These are phyloP conservation scores for Trichophyton mentagrophytes DNA, from an alignment of 2,329 filamentous ascomycete species.

Conservation along the genomic window DNA sequence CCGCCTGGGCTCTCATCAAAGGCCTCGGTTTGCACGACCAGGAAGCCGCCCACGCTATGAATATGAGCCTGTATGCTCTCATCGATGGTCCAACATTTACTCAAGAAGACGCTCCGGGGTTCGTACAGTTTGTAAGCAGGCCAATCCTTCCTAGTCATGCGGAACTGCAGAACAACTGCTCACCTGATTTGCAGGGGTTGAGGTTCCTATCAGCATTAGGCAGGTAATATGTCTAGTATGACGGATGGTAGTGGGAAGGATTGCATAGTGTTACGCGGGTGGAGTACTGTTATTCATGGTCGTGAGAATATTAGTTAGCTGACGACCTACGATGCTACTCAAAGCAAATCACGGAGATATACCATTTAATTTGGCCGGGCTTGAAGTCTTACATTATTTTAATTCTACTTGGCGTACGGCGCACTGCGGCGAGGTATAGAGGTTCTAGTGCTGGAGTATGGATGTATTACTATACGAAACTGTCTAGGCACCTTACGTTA, in stretches of 20 bases:
- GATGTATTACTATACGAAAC: too few species aligned
- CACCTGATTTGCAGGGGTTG: neutral
- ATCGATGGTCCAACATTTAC: neutral
- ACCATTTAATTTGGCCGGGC: too few species aligned
- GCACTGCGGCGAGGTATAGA: too few species aligned
- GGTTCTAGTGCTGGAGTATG: too few species aligned
- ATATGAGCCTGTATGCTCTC: neutral
- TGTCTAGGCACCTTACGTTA: too few species aligned
- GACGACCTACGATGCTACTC: too few species aligned
- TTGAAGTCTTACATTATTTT: too few species aligned
- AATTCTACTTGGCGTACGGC: too few species aligned
- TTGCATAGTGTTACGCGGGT: too few species aligned
- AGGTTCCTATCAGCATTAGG: neutral
- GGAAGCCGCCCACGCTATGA: neutral
- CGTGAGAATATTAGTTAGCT: too few species aligned
- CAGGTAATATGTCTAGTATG: neutral
- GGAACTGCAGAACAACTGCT: neutral
- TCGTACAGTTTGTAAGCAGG: neutral
- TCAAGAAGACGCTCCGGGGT: neutral
- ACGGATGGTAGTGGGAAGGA: neutral
- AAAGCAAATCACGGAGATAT: too few species aligned
- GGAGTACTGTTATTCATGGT: too few species aligned
- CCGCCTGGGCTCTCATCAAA: neutral
- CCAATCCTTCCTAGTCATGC: neutral
- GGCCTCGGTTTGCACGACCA: neutral